Evolutionary conservation across 345 rosid species (phyloP).

Genomic region (Sisymbrium irio): DNA sequence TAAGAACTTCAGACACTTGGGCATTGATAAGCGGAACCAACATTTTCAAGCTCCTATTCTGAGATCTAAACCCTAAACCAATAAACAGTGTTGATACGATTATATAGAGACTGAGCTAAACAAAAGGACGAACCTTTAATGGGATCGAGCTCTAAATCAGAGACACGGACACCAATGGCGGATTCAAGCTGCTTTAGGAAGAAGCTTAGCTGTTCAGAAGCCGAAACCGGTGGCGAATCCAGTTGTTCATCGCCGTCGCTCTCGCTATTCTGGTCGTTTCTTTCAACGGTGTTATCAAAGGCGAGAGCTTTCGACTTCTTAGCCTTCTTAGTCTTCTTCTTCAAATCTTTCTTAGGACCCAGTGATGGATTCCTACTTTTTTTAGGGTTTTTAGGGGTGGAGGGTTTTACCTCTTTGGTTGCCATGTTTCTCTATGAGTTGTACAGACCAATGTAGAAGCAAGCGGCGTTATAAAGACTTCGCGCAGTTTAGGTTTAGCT

Average conservation of each 20-base stretch:
- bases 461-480: constrained; percentile 32
- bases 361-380: background rate
- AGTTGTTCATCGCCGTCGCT: background rate
- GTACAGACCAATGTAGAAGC: background rate
- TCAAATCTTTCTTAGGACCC: constrained; percentile 28
- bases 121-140: constrained; percentile 43
- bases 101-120: background rate
- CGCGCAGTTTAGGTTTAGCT: constrained; percentile 20
- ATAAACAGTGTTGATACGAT: background rate
- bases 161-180: constrained; percentile 53
- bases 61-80: background rate
- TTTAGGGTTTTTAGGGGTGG: constrained; percentile 25
- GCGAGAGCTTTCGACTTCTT: constrained; percentile 15
- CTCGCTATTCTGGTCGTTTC: constrained; percentile 2
- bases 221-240: constrained; percentile 21
- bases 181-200: constrained; percentile 56
- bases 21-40: background rate
- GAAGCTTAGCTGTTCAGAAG: constrained; percentile 51
- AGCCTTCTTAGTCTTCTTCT: constrained; percentile 27
- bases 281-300: constrained; percentile 10
- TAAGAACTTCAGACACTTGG: background rate
- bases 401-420: constrained; percentile 21
- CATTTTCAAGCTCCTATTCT: background rate
- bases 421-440: constrained; percentile 13
- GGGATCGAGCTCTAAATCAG: constrained; percentile 70